Conservation (phyloP, 192 early-diverging fungal species). For the Backusella mclennaniae region DNA sequence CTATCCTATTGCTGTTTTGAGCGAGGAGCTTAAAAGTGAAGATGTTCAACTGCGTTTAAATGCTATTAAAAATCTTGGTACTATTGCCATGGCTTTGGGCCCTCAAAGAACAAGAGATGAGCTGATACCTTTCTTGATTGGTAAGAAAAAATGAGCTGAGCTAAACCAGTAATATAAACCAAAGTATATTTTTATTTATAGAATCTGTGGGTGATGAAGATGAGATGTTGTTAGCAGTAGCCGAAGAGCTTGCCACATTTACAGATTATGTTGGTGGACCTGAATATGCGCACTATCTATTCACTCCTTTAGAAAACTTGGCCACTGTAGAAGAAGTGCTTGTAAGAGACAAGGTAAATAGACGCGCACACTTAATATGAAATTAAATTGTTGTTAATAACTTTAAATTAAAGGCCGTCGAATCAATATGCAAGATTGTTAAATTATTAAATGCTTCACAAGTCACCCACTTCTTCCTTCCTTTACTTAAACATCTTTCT, state of each 20-base stretch:
- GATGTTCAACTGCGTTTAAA: slow-evolving; percentile 84
- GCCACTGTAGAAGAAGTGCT: slow-evolving; percentile 97
- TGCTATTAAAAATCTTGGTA: slow-evolving; percentile 78
- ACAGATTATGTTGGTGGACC: slow-evolving; percentile 94
- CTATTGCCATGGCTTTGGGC: slow-evolving; percentile 94
- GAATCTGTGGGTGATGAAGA: slow-evolving; percentile 99
- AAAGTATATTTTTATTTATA: slow-evolving; percentile 23
- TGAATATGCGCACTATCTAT: slow-evolving; percentile 77
- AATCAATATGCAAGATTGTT: slow-evolving; percentile 88
- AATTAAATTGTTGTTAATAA: background rate
- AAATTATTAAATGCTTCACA: slow-evolving; percentile 70
- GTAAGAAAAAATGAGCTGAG: slow-evolving; percentile 41
- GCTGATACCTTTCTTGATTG: slow-evolving; percentile 96
- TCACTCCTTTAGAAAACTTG: slow-evolving; percentile 91
- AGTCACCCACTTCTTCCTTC: slow-evolving; percentile 88
- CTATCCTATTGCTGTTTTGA: slow-evolving; percentile 88
- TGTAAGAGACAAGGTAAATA: slow-evolving; percentile 83
- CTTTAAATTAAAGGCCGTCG: slow-evolving; percentile 73
- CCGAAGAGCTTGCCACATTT: slow-evolving; percentile 93
- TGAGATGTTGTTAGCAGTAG: slow-evolving; percentile 91
- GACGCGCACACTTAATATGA: background rate
- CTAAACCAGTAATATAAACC: background rate
- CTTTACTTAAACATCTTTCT: slow-evolving; percentile 90
- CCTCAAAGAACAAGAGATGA: slow-evolving; percentile 93
- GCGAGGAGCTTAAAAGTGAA: slow-evolving; percentile 93